Conservation (phyloP, 78 protist genomes). For the Emiliania huxleyi region DNA sequence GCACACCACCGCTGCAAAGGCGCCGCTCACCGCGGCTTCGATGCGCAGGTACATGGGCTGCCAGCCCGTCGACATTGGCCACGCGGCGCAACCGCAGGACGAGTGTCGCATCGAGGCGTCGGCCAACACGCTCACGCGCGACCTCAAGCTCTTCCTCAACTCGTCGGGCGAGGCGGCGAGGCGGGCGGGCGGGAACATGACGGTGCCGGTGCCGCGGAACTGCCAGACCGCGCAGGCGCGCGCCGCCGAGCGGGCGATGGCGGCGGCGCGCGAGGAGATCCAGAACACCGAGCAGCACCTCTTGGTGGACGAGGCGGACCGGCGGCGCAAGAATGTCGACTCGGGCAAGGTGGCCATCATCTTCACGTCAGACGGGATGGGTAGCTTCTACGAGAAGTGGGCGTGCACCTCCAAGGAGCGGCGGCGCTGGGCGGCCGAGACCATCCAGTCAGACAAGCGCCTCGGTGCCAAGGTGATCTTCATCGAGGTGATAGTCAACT, state of each 20-base stretch:
- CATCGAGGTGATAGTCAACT: not conserved
- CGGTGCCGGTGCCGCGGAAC: not conserved
- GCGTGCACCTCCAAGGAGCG: not conserved
- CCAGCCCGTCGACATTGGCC: not conserved
- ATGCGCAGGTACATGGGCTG: not conserved
- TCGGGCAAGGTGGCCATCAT: not conserved
- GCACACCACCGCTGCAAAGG: not conserved
- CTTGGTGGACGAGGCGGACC: not conserved
- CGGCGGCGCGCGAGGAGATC: not conserved
- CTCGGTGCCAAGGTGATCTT: too few relatives aligned
- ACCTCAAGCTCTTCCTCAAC: not conserved
- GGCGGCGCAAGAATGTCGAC: slow-evolving; percentile 2
- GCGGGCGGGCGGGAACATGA: not conserved
- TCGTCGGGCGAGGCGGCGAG: not conserved
- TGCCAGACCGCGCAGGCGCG: not conserved
- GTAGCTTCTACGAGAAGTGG: not conserved
- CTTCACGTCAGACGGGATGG: not conserved
- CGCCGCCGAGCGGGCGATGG: not conserved
- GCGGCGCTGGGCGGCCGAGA: not conserved
- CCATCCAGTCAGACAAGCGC: too few relatives aligned
- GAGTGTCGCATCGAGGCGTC: not conserved
- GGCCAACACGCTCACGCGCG: not conserved
- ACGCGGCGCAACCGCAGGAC: not conserved
- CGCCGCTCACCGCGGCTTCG: not conserved
- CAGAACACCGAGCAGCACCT: not conserved